Conservation (phyloP, 1,139 yeast genomes). For the Yamadazyma dushanensis region DNA sequence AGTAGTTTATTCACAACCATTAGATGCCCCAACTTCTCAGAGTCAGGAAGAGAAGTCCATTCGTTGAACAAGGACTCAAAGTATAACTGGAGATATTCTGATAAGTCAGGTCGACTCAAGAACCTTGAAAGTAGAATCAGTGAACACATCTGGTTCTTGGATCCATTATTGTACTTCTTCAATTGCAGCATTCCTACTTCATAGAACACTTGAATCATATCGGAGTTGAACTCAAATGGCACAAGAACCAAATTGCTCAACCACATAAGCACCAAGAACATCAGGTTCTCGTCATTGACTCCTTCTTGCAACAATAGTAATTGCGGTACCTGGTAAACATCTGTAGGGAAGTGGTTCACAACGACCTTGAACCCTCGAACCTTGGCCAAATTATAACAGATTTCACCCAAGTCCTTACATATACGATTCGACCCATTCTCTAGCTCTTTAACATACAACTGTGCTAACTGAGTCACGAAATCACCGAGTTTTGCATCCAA, state of each 20-base stretch:
- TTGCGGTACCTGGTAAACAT: conserved; percentile 48
- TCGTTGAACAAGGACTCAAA: conserved; percentile 13
- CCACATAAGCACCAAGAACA: conserved; percentile 70
- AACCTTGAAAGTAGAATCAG: conserved; percentile 40
- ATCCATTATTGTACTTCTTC: conserved; percentile 22
- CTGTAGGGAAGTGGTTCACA: conserved; percentile 58
- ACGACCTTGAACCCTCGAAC: conserved; percentile 66
- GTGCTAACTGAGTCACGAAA: conserved; percentile 31
- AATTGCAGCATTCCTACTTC: conserved; percentile 30
- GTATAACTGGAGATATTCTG: conserved; percentile 21
- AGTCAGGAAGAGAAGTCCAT: conserved; percentile 20
- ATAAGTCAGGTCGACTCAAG: conserved; percentile 33
- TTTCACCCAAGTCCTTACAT: conserved; percentile 20
- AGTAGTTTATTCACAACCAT: conserved; percentile 39
- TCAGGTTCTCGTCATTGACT: conserved; percentile 49
- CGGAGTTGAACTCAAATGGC: conserved; percentile 61
- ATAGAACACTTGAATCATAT: conserved; percentile 36
- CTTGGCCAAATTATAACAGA: conserved; percentile 61
- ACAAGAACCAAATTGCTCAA: conserved; percentile 63
- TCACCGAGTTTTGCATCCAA: conserved; percentile 41
- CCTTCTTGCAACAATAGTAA: conserved; percentile 25
- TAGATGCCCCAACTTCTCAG: conserved; percentile 34
- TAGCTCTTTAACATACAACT: conserved; percentile 21
- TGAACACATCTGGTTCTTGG: conserved; percentile 32
- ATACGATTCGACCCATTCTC: not conserved